phyloP scores from a whole-genome alignment of 108 stramenopile species.

The Pseudonitzschia multistriata region DNA sequence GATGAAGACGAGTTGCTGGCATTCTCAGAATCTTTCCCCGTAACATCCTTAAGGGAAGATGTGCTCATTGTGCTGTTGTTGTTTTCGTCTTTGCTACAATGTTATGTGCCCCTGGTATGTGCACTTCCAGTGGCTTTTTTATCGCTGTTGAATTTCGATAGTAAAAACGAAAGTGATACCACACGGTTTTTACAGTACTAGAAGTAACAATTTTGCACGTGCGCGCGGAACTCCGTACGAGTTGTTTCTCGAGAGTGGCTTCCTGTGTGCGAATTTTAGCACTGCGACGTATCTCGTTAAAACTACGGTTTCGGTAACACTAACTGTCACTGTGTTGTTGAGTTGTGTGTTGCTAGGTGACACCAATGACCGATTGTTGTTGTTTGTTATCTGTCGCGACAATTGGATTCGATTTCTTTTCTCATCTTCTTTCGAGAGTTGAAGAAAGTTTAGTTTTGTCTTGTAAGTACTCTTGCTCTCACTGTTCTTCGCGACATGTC shows the following conservation, averaged over 20 bases:
- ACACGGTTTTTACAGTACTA: background rate
- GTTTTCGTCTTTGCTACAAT: background rate
- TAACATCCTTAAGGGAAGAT: slow-evolving; percentile 1
- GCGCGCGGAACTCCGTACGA: background rate
- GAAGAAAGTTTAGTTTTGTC: background rate
- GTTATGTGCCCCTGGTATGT: background rate
- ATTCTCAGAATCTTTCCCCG: slow-evolving; percentile 10
- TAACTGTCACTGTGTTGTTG: background rate
- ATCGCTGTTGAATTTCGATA: background rate
- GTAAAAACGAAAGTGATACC: background rate
- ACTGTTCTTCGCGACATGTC: background rate
- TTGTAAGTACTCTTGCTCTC: no score
- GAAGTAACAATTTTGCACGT: background rate
- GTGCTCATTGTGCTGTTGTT: background rate
- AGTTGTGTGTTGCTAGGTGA: background rate
- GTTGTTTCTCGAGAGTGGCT: background rate
- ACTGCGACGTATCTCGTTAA: background rate
- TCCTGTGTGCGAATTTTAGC: no score
- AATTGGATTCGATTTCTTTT: background rate
- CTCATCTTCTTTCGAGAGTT: background rate
- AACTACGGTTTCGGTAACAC: background rate
- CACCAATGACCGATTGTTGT: background rate
- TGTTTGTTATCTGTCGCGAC: background rate
- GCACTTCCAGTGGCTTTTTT: no score
- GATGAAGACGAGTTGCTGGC: slow-evolving; percentile 9